A percentile compares a stretch with the other conserved stretches of the same genome.
Evolutionary conservation across 2,329 filamentous ascomycete species (phyloP).

Genomic region (Dactylellina sp.): DNA sequence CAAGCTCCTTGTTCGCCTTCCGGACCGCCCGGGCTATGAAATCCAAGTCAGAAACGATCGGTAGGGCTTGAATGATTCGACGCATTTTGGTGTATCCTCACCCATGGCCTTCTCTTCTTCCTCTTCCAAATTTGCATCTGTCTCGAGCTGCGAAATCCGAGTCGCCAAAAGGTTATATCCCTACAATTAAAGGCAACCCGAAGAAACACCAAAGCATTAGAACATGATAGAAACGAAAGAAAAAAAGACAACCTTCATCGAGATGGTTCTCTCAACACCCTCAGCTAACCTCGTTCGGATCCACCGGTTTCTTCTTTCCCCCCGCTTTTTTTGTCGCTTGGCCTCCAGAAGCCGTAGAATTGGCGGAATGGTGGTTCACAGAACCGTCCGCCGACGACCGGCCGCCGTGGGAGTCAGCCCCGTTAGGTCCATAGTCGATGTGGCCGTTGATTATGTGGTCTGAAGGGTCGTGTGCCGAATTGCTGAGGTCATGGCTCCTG

Average conservation of each 20-base stretch:
- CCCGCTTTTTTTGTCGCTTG: slow-evolving; percentile 48
- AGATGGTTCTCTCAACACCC: slow-evolving; percentile 21
- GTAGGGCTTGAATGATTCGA: not conserved
- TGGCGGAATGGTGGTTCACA: slow-evolving; percentile 27
- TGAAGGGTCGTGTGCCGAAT: slow-evolving; percentile 53
- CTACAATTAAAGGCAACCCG: slow-evolving; percentile 51
- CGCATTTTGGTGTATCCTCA: slow-evolving; percentile 64
- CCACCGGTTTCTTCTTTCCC: slow-evolving; percentile 85
- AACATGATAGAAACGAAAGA: slow-evolving; percentile 24
- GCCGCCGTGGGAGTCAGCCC: slow-evolving; percentile 40
- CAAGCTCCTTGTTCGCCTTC: slow-evolving; percentile 90
- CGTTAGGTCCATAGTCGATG: slow-evolving; percentile 47
- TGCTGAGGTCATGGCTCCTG: slow-evolving; percentile 52
- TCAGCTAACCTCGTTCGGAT: slow-evolving; percentile 75
- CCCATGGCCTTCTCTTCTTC: slow-evolving; percentile 96
- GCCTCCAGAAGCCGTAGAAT: slow-evolving; percentile 15
- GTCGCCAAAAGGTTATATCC: slow-evolving; percentile 81
- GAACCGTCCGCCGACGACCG: slow-evolving; percentile 37
- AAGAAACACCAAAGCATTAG: slow-evolving; percentile 44
- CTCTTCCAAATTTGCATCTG: slow-evolving; percentile 91
- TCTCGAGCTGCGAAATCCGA: slow-evolving; percentile 94
- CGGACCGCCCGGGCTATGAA: slow-evolving; percentile 70
- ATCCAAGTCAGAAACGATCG: slow-evolving; percentile 18
- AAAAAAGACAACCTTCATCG: slow-evolving; percentile 10
- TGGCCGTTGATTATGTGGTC: slow-evolving; percentile 52